Base-by-base conservation (phyloP, 805 yeast genomes). In the Sungouiozyma intestinalis region DNA sequence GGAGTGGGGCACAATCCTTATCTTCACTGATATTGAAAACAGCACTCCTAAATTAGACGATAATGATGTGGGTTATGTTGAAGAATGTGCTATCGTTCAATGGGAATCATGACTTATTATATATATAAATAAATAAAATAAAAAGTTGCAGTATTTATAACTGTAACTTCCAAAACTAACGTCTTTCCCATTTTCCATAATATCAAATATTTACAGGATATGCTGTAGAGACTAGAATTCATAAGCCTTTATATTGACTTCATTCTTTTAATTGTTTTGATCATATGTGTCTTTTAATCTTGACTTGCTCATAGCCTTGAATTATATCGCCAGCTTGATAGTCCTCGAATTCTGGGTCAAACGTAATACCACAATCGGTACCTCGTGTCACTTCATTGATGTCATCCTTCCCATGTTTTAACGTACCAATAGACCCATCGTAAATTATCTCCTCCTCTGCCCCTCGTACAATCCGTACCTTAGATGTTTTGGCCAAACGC, bases 1-100 rank as follows among this genome's bases (percentile, higher is more conserved):
- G 94, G 94, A 90, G 48, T 92, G 98, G 98, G 97, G 97, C 1
- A 84, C 97, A 0, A 83, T 92, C 24, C 65, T 85, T 19, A 83
- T 90, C 1, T 84, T 79, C 35, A 85, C 96, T 0, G 87, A 85
- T 50, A 62, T 64, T 6, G 79, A 76, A 48, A 94, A 85, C 55
- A 76, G 66, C 46, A 62, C 68, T 14, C 80, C 86, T 11, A 47
- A 59, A 19, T 62, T 77, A 36, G 87, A 82, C 47, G 72, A 65
- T 6, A 67, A 76, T 43, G 74, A 76, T 35, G 87, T 85, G n/a
- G 95, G 85, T 0, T 85, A 85, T 52, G 74, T 77, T 1, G 82
- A 80, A 53, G 95, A 85, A 61, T 79, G 76, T 74, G 79, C 77
- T 39, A 90, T 84, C 29, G 90, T 85, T 11, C 95, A 85, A 59